Percentiles rank a stretch among this genome's conserved stretches.
Evolutionary conservation across 257 asterid genomes (phyloP).

Genomic region (Nicotiana obtusifolia): DNA sequence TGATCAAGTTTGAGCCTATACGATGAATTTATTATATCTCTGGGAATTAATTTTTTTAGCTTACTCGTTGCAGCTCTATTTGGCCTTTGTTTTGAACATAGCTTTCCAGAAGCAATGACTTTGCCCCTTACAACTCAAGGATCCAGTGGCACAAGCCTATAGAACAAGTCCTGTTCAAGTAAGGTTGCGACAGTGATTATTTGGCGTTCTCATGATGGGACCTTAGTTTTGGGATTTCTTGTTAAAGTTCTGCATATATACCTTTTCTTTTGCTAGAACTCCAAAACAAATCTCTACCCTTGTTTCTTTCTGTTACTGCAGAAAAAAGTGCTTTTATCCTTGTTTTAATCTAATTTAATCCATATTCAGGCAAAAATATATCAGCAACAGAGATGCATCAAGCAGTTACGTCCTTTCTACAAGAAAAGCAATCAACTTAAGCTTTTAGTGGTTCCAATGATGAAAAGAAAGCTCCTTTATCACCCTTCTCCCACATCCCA

Average conservation of each 20-base stretch:
- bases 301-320: neutral
- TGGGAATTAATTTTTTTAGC: neutral
- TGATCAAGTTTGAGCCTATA: neutral
- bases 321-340: neutral
- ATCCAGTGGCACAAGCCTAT: no score
- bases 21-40: neutral
- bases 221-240: neutral
- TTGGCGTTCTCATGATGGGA: neutral
- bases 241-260: neutral
- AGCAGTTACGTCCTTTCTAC: neutral
- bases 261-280: constrained; percentile 1
- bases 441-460: neutral
- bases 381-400: neutral
- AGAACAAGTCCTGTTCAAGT: neutral
- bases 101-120: neutral
- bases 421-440: neutral
- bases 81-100: neutral
- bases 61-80: neutral
- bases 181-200: neutral
- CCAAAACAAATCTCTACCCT: neutral
- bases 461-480: neutral
- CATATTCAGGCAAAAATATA: neutral
- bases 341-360: neutral
- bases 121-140: constrained; percentile 1
- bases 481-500: neutral